Base-by-base conservation (phyloP, 1,284 basidiomycete species). In the Trametes sp. region DNA sequence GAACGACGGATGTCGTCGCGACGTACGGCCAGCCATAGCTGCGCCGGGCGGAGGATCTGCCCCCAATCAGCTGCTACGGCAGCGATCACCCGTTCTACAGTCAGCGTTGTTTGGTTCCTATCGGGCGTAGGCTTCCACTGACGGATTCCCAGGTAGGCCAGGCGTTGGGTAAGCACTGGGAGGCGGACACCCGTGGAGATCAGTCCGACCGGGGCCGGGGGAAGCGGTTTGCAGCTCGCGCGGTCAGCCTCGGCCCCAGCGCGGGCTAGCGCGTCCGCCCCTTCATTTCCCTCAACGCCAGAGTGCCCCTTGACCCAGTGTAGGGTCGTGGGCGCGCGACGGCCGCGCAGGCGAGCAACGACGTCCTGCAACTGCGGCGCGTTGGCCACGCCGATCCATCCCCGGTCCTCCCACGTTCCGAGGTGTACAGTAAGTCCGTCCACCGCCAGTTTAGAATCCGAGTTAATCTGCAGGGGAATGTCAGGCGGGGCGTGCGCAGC, bases 1-100 rank as follows among this genome's bases (percentile, higher is more conserved):
- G 66, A 72, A 7, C 64, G 64, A 0, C 65, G 51, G n/a, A 77
- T 48, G 45, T 73, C 71, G 51, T 70, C 70, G 29, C 72, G 62
- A 14, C 64, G 57, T 0, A 73, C 28, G 2, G 21, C 24, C 19
- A 4, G 4, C 54, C 54, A 55, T 28, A 55, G 44, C 44, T 4
- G 13, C 7, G 28, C 7, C 19, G 28, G 49, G 7, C 29, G 49
- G 33, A 13, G n/a, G 14, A 16, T 16, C 5, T 3, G 29, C 9
- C 26, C 38, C 11, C 19, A 16, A 5, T 41, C 38, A 5, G 31
- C 31, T 6, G 31, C 31, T 5, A 19, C 14, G 16, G 38, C 38
- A 5, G 7, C 38, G 8, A 41, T 5, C 38, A 19, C 38, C 38
- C 38, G 38, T 19, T 19, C 38, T 19, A n/a, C 19, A 5, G 19